phyloP scores from a whole-genome alignment of 2,329 filamentous ascomycete species.

The Blumeria graminis region DNA sequence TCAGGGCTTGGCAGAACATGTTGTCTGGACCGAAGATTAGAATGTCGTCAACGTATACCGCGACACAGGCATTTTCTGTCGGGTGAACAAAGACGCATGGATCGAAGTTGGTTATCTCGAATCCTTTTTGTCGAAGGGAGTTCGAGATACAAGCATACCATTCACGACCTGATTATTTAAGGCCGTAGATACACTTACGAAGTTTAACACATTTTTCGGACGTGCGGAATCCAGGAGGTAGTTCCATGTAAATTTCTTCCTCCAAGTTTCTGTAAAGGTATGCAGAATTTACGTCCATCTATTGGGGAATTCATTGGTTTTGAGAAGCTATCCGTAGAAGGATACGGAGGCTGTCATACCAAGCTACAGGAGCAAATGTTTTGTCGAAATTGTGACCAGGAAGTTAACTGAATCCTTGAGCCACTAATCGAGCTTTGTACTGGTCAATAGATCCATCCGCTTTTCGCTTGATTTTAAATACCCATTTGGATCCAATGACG shows the following conservation, averaged over 20 bases:
- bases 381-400: conserved; percentile 1
- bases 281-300: conserved; percentile 1
- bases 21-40: not conserved
- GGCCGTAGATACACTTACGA: conserved; percentile 1
- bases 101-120: not conserved
- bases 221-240: not conserved
- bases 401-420: conserved; percentile 1
- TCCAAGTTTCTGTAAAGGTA: not conserved
- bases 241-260: conserved; percentile 1
- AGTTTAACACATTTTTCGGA: not conserved
- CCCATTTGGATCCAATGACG: conserved; percentile 1
- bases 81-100: not conserved
- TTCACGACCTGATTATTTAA: conserved; percentile 2
- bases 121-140: conserved; percentile 1
- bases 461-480: conserved; percentile 1
- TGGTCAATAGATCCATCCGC: not conserved
- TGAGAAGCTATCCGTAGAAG: not conserved
- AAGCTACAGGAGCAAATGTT: not conserved
- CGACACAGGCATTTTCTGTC: not conserved
- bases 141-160: conserved; percentile 1
- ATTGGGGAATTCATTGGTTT: not conserved
- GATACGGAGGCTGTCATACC: conserved; percentile 1
- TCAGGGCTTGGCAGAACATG: not conserved
- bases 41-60: not conserved
- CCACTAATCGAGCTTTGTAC: conserved; percentile 1